These are phyloP conservation scores for Hysterium pulicare DNA, from an alignment of 2,329 filamentous ascomycete genomes.

Conservation along the genomic window DNA sequence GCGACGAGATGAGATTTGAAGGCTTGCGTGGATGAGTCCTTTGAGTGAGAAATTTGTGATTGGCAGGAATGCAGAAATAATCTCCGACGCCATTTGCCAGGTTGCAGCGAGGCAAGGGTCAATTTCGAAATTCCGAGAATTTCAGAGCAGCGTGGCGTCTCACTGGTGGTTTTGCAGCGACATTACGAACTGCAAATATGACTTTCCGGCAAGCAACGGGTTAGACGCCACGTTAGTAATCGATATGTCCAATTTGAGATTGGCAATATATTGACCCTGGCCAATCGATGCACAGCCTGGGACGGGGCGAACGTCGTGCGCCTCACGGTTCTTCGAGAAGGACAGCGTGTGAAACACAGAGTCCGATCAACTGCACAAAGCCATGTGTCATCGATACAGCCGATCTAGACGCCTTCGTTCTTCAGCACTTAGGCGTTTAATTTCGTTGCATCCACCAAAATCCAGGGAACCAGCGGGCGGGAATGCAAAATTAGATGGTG, in stretches of 20 bases:
- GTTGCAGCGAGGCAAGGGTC: constrained; percentile 8
- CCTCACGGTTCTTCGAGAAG: constrained; percentile 3
- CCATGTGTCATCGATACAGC: constrained; percentile 28
- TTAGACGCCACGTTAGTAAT: no score
- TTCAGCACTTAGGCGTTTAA: no score
- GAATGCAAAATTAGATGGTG: no score
- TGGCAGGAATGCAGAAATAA: constrained; percentile 29
- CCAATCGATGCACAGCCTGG: constrained; percentile 20
- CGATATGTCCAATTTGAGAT: constrained; percentile 8
- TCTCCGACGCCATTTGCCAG: constrained; percentile 30
- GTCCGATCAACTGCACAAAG: constrained; percentile 17
- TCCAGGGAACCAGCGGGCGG: no score
- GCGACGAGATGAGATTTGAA: constrained; percentile 3
- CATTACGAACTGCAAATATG: no score
- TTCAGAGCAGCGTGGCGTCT: constrained; percentile 23
- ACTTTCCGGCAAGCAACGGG: no score
- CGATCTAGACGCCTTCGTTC: constrained; percentile 19
- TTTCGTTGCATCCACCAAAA: no score
- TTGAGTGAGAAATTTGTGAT: constrained; percentile 19
- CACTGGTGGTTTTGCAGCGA: constrained; percentile 26
- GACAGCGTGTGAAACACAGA: constrained; percentile 4
- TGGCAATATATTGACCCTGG: constrained; percentile 22
- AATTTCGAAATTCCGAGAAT: constrained; percentile 24
- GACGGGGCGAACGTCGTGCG: constrained; percentile 13
- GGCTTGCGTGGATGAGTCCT: constrained; percentile 13